These are phyloP conservation scores for Perilla frutescens DNA, from an alignment of 257 asterid species.

Conservation along the genomic window DNA sequence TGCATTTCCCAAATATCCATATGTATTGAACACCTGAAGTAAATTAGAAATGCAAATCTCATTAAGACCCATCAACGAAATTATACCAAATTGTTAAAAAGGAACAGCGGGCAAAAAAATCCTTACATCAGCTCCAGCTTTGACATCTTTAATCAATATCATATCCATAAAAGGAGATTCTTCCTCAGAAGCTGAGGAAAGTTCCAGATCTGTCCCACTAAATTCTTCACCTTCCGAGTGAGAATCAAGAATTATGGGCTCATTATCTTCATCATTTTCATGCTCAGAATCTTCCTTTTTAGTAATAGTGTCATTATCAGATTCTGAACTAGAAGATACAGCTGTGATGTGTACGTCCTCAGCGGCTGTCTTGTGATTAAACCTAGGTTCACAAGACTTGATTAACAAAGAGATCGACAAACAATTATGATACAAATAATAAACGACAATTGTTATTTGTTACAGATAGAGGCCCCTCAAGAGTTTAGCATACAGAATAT, in stretches of 20 bases:
- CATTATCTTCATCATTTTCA: conserved; percentile 45
- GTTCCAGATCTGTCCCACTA: conserved; percentile 52
- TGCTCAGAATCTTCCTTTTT: conserved; percentile 36
- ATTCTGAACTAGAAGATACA: conserved; percentile 56
- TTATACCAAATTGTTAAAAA: neutral
- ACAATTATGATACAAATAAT: conserved; percentile 3
- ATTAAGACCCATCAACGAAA: conserved; percentile 7
- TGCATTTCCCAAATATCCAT: conserved; percentile 86
- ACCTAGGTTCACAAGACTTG: conserved; percentile 52
- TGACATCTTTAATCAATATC: conserved; percentile 83
- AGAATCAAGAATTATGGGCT: conserved; percentile 37
- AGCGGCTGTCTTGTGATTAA: conserved; percentile 92
- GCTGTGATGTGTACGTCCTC: conserved; percentile 92
- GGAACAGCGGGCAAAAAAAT: conserved; percentile 25
- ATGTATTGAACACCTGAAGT: conserved; percentile 85
- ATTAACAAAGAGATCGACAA: conserved; percentile 29
- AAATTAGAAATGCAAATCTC: neutral
- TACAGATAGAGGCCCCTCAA: too few relatives aligned
- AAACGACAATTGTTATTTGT: neutral
- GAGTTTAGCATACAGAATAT: too few relatives aligned
- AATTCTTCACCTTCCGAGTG: conserved; percentile 39
- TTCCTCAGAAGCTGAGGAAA: conserved; percentile 51
- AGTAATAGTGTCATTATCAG: conserved; percentile 49
- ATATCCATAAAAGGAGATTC: conserved; percentile 69
- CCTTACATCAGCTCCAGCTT: conserved; percentile 73